phyloP scores from a whole-genome alignment of 208 protist genomes.

The Crithidia expoeki region DNA sequence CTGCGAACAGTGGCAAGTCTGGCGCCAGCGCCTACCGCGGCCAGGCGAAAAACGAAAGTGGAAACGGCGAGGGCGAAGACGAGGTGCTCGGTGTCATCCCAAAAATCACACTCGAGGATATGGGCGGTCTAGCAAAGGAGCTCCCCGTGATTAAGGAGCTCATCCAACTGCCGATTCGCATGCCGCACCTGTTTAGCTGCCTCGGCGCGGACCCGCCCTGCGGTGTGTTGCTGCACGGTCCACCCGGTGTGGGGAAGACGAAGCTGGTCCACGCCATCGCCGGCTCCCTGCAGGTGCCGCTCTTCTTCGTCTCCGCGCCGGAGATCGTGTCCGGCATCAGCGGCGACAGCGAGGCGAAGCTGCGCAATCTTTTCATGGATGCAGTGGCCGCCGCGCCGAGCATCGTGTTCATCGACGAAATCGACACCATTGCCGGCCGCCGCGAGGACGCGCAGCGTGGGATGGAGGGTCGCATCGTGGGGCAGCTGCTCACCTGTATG shows the following conservation, averaged over 20 bases:
- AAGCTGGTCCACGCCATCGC: constrained; percentile 96
- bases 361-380: constrained; percentile 96
- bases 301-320: constrained; percentile 95
- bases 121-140: constrained; percentile 92
- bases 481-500: constrained; percentile 99
- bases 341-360: constrained; percentile 98
- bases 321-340: constrained; percentile 98
- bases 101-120: constrained; percentile 86
- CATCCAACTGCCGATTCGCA: constrained; percentile 94
- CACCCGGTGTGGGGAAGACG: constrained; percentile 96
- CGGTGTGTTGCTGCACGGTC: constrained; percentile 97
- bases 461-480: constrained; percentile 99
- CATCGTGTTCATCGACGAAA: constrained; percentile 99
- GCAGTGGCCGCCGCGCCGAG: constrained; percentile 94
- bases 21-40: not conserved
- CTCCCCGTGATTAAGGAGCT: constrained; percentile 95
- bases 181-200: constrained; percentile 95
- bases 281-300: constrained; percentile 92
- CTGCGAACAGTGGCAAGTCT: constrained; percentile 1
- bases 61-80: constrained; percentile 23
- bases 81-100: constrained; percentile 80
- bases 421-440: constrained; percentile 96
- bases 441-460: constrained; percentile 96
- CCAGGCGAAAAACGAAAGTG: constrained; percentile 23
- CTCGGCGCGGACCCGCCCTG: constrained; percentile 96